A percentile compares a stretch with the other conserved stretches of the same genome.
phyloP scores from a whole-genome alignment of 345 rosid species.

The Geranium brycei region DNA sequence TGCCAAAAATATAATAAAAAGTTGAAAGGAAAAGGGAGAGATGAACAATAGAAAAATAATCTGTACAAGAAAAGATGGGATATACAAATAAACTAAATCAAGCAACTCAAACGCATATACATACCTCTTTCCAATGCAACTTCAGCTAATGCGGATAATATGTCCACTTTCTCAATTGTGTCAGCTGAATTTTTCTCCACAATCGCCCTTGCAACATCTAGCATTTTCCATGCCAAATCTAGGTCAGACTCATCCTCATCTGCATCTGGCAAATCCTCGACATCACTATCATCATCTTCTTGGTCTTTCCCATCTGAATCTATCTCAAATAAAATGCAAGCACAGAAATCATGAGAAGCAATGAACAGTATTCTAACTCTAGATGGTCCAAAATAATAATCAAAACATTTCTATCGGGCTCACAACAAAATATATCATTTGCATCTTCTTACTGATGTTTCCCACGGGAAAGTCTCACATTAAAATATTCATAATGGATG shows the following conservation, averaged over 20 bases:
- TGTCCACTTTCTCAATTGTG: constrained; percentile 73
- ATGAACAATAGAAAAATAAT: too few relatives aligned
- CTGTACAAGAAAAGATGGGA: too few relatives aligned
- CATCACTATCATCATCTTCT: constrained; percentile 46
- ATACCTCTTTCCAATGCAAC: constrained; percentile 85
- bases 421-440: too few relatives aligned
- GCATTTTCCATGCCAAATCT: constrained; percentile 94
- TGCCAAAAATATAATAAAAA: too few relatives aligned
- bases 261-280: constrained; percentile 47
- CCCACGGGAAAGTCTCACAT: too few relatives aligned
- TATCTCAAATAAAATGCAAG: constrained; percentile 9
- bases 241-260: constrained; percentile 90
- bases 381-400: neutral
- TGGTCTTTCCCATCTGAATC: constrained; percentile 35
- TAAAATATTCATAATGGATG: too few relatives aligned
- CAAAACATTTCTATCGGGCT: too few relatives aligned
- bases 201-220: constrained; percentile 83
- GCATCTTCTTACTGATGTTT: too few relatives aligned
- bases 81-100: neutral
- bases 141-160: constrained; percentile 69
- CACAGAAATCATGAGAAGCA: neutral
- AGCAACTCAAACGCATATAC: constrained; percentile 11
- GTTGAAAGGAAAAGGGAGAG: too few relatives aligned
- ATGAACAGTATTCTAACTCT: neutral
- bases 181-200: constrained; percentile 52